Evolutionary conservation across 2,329 filamentous ascomycete species (phyloP), one percentile per base, ranked within the genome.

Genomic region (Ophiocordyceps polyrhachis-furcata): DNA sequence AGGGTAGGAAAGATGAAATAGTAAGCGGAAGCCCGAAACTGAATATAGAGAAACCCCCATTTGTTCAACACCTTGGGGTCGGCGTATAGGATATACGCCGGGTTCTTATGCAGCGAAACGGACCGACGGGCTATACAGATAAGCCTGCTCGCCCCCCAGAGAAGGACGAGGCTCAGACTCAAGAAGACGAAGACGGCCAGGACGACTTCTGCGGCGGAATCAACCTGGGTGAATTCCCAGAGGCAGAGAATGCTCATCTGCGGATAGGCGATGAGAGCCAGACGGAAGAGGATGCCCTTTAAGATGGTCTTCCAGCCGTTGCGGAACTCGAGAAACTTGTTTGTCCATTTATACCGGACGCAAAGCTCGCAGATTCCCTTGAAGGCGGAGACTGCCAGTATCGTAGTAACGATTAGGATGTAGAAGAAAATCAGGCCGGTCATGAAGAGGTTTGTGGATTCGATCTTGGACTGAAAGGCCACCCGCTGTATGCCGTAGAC

Each of bases 1-100:
- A 96, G 69, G 44, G 81, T 66, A 1, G 86, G 85, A 31, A 93
- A 74, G 54, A 95, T 85, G 62, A 89, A 95, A 69, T 93, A 95
- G 72, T 94, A 95, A 35, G 87, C 86, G 2, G 87, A 89, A 32
- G 89, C 89, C 55, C 89, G 83, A 71, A 93, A 95, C 62, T 94
- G 89, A 35, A 96, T 86, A 59, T 96, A 96, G 51, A 96, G 75
- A 69, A 95, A 95, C 20, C 89, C 89, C 89, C 88, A 95, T 66
- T 94, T 93, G 74, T 95, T 94, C 50, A 96, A 74, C 44, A 83
- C 81, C 50, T 85, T 75, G 15, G 88, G 87, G 56, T 96, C 88
- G 2, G 89, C 94, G 67, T 93, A 96, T 49, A 96, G 77, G 53
- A 95, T 94, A 63, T 95, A 95, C 23, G 88, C 89, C 23, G 89